Evolutionary conservation across 2,329 filamentous ascomycete genomes (phyloP).

Genomic region (Mycosphaerella arachidis): DNA sequence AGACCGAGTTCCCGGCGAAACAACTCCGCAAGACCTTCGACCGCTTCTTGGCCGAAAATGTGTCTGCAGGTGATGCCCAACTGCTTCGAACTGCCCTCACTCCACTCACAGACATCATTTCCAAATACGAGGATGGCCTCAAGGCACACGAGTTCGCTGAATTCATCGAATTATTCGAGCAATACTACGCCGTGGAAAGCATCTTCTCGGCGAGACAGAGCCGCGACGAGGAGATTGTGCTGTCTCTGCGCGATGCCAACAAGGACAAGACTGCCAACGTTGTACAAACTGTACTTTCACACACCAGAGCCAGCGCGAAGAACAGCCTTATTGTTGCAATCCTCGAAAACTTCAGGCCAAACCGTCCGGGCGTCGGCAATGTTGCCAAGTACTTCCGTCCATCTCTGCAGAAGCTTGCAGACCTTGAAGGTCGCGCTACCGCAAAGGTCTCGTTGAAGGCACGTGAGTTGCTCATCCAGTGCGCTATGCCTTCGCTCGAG

Average conservation of each 20-base stretch:
- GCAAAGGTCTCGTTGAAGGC: slow-evolving; percentile 97
- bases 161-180: slow-evolving; percentile 71
- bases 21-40: slow-evolving; percentile 75
- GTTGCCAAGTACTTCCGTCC: slow-evolving; percentile 83
- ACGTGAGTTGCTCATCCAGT: slow-evolving; percentile 95
- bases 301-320: slow-evolving; percentile 88
- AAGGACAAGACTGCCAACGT: slow-evolving; percentile 86
- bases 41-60: slow-evolving; percentile 78
- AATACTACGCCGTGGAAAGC: slow-evolving; percentile 78
- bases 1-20: slow-evolving; percentile 88
- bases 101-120: slow-evolving; percentile 73
- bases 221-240: slow-evolving; percentile 89
- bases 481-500: slow-evolving; percentile 89
- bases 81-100: slow-evolving; percentile 67
- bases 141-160: slow-evolving; percentile 85
- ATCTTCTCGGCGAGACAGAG: slow-evolving; percentile 80
- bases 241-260: slow-evolving; percentile 91
- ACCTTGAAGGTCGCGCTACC: slow-evolving; percentile 79
- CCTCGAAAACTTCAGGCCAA: slow-evolving; percentile 88
- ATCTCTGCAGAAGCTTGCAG: slow-evolving; percentile 77
- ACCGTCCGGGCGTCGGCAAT: slow-evolving; percentile 84
- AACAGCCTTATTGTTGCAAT: slow-evolving; percentile 90
- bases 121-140: slow-evolving; percentile 77
- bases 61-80: slow-evolving; percentile 67
- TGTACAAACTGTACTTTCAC: slow-evolving; percentile 84